These are phyloP conservation scores for Malus hybrid DNA, from an alignment of 331 rosid genomes.

Conservation along the genomic window DNA sequence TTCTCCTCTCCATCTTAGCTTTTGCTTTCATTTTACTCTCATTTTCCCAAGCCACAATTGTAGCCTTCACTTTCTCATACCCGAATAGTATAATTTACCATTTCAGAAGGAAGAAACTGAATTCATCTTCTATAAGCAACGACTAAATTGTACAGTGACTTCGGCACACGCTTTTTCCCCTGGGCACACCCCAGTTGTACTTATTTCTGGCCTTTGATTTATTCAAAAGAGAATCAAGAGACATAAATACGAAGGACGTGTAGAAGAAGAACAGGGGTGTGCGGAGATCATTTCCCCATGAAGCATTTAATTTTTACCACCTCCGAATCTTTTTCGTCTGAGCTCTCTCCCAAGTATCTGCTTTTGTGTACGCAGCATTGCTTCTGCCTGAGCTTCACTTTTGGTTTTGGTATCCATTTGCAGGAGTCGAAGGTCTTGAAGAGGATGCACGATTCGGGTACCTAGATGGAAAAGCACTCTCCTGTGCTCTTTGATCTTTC, in stretches of 20 bases:
- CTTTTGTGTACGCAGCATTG: slow-evolving; percentile 21
- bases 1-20: slow-evolving; percentile 40
- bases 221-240: too few relatives aligned
- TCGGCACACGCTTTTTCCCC: too few relatives aligned
- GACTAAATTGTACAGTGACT: not conserved
- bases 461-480: slow-evolving; percentile 21
- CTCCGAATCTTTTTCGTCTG: slow-evolving; percentile 39
- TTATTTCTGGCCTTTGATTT: too few relatives aligned
- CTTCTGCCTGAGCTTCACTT: slow-evolving; percentile 8
- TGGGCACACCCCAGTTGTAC: too few relatives aligned
- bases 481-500: slow-evolving; percentile 26
- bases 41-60: slow-evolving; percentile 44
- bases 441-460: slow-evolving; percentile 23
- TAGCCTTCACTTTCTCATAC: slow-evolving; percentile 44
- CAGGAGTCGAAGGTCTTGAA: slow-evolving; percentile 11
- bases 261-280: too few relatives aligned
- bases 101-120: not conserved
- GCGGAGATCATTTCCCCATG: too few relatives aligned
- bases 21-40: slow-evolving; percentile 50
- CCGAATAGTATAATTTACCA: slow-evolving; percentile 26
- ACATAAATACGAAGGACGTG: not conserved
- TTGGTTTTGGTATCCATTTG: slow-evolving; percentile 20
- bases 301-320: slow-evolving; percentile 24
- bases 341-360: slow-evolving; percentile 50
- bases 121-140: not conserved